A percentile compares a stretch with the other conserved stretches of the same genome.
Evolutionary conservation across 2,329 filamentous ascomycete species (phyloP).

Genomic region (Talaromyces sp.): DNA sequence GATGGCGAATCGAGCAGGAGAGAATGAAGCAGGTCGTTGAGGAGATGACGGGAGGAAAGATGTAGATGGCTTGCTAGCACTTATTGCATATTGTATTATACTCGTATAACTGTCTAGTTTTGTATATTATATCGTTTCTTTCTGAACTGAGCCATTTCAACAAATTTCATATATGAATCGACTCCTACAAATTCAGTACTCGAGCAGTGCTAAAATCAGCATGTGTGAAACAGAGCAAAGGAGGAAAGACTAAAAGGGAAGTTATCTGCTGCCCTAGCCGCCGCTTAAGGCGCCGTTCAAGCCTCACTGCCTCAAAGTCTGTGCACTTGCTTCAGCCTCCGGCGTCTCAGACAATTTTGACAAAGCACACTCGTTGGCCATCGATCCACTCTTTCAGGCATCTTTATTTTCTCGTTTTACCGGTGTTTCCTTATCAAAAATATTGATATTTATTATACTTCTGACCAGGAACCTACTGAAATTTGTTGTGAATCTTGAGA

Average conservation of each 20-base stretch:
- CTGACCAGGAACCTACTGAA: not conserved
- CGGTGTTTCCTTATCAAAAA: not conserved
- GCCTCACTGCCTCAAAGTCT: not conserved
- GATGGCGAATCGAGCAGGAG: constrained; percentile 49
- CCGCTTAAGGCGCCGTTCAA: not conserved
- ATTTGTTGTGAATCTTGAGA: not conserved
- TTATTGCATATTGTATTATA: not conserved
- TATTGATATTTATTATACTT: not conserved
- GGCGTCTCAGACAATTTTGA: not conserved
- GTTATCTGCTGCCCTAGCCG: not conserved
- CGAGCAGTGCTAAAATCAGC: not conserved
- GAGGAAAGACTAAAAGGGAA: not conserved
- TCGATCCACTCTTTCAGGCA: constrained; percentile 1
- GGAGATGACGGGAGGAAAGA: constrained; percentile 65
- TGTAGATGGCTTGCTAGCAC: constrained; percentile 29
- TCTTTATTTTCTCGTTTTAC: not conserved
- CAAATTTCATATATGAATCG: not conserved
- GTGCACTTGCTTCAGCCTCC: not conserved
- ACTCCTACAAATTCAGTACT: not conserved
- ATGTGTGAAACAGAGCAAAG: too few species aligned
- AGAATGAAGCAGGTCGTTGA: constrained; percentile 64
- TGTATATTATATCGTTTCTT: not conserved
- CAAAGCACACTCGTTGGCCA: not conserved
- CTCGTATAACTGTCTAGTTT: not conserved
- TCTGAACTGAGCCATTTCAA: not conserved